These are phyloP conservation scores for Immersiella caudata DNA, from an alignment of 495 filamentous ascomycete genomes.

Conservation along the genomic window DNA sequence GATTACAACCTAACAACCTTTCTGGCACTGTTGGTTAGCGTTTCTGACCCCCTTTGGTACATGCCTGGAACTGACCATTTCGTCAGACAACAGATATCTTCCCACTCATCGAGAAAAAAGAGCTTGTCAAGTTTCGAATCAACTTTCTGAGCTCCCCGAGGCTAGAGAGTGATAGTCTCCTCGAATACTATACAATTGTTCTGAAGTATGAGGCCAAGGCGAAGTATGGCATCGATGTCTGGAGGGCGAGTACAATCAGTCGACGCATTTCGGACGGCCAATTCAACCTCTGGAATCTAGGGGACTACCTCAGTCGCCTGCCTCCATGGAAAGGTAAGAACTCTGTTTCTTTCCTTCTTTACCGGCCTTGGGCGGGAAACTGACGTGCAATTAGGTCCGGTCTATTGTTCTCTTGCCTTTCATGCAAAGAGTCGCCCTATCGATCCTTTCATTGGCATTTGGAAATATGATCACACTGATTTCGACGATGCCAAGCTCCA, in stretches of 20 bases:
- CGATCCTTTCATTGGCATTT: conserved; percentile 23
- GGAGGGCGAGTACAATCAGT: conserved; percentile 24
- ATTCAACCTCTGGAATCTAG: conserved; percentile 27
- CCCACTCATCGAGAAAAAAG: conserved; percentile 26
- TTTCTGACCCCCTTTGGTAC: no score
- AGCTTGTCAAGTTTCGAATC: conserved; percentile 30
- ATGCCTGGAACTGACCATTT: not conserved
- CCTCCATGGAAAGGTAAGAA: conserved; percentile 20
- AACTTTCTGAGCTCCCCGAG: conserved; percentile 17
- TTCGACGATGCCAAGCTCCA: conserved; percentile 28
- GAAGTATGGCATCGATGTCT: conserved; percentile 27
- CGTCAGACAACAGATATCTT: conserved; percentile 30
- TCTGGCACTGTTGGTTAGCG: conserved; percentile 29
- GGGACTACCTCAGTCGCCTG: conserved; percentile 32
- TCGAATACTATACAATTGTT: conserved; percentile 29
- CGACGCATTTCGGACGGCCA: conserved; percentile 17
- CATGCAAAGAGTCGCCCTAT: conserved; percentile 21
- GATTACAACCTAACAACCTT: conserved; percentile 23
- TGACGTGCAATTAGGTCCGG: conserved; percentile 10
- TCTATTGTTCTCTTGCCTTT: conserved; percentile 28
- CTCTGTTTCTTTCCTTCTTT: not conserved
- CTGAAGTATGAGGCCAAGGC: conserved; percentile 25
- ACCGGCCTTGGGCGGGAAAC: not conserved
- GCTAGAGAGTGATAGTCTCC: conserved; percentile 16
- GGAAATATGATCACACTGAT: conserved; percentile 24